phyloP scores from a whole-genome alignment of 2,329 filamentous ascomycete species.

The Neurospora sp. region DNA sequence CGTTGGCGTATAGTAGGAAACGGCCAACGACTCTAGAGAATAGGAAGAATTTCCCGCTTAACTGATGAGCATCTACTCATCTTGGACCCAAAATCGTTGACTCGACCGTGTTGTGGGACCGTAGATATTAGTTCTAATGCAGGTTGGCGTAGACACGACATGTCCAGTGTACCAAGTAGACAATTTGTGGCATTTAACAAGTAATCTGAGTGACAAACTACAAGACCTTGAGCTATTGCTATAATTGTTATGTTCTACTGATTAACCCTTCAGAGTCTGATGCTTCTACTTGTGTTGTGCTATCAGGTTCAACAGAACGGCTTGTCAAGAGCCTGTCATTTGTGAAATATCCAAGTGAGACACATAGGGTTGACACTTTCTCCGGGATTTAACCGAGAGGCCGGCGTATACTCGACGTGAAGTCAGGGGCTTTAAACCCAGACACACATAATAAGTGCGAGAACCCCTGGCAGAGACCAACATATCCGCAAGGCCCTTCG shows the following conservation, averaged over 20 bases:
- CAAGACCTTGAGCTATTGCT: too few species aligned
- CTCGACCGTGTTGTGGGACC: not conserved
- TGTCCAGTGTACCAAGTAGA: not conserved
- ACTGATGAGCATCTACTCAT: not conserved
- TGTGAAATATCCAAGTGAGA: too few species aligned
- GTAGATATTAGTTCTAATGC: too few species aligned
- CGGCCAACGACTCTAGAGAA: too few species aligned
- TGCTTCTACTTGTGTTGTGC: not conserved
- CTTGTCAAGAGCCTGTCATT: too few species aligned
- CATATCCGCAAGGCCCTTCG: not conserved
- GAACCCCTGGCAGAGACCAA: not conserved
- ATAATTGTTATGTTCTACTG: too few species aligned
- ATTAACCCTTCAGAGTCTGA: not conserved
- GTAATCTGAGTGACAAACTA: too few species aligned
- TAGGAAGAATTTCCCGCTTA: too few species aligned
- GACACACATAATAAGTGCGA: not conserved
- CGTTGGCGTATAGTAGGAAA: too few species aligned
- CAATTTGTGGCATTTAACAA: not conserved
- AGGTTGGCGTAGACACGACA: not conserved
- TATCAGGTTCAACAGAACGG: too few species aligned
- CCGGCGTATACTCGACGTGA: not conserved
- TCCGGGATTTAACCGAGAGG: too few species aligned
- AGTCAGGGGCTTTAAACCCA: not conserved
- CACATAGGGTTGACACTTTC: too few species aligned
- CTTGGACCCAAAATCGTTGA: not conserved